Conservation (phyloP, 2,329 filamentous ascomycete species). For the Sclerotinia spermophila region DNA sequence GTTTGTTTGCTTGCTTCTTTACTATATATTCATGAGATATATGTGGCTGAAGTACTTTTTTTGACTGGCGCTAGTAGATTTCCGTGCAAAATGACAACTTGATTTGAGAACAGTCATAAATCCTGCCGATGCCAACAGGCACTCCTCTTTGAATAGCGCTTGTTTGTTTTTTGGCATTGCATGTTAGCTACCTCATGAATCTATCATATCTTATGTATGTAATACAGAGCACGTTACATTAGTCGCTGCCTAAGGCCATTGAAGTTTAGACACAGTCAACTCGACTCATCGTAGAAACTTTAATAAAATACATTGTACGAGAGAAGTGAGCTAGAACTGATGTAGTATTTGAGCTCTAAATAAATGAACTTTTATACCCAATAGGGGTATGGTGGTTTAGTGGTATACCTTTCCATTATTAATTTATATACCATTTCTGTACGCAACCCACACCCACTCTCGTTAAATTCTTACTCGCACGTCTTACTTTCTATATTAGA, state of each 20-base stretch:
- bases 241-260: background rate
- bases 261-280: background rate
- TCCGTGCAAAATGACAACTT: background rate
- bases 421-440: no score
- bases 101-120: background rate
- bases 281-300: background rate
- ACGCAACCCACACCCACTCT: no score
- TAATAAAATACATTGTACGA: background rate
- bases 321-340: no score
- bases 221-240: background rate
- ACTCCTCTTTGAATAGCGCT: background rate
- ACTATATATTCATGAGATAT: background rate
- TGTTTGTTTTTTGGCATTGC: background rate
- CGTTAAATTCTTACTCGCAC: no score
- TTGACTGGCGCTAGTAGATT: background rate
- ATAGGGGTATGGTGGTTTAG: no score
- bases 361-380: no score
- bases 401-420: no score
- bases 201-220: no score
- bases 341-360: no score
- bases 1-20: background rate
- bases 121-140: background rate
- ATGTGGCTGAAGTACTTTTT: background rate
- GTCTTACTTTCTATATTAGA: background rate
- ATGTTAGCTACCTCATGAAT: no score